Conservation (phyloP, 805 yeast genomes). For the Saturnispora ahearnii region DNA sequence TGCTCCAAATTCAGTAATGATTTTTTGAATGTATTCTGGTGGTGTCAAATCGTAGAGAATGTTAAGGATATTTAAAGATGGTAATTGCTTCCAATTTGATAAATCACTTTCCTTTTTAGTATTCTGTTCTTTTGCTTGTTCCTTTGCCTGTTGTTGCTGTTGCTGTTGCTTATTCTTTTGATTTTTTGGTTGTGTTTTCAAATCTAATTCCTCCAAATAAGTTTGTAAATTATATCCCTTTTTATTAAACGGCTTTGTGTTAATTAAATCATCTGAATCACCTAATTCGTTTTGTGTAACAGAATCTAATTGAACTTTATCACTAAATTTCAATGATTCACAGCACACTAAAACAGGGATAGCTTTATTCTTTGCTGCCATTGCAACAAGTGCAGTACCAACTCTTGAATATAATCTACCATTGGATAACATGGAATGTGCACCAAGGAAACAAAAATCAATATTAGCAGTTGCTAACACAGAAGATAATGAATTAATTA, state of each 20-base stretch:
- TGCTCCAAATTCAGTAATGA: conserved; percentile 92
- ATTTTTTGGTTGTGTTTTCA: conserved; percentile 14
- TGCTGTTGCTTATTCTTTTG: conserved; percentile 21
- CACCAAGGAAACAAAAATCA: conserved; percentile 87
- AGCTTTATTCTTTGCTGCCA: conserved; percentile 79
- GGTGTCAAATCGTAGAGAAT: conserved; percentile 93
- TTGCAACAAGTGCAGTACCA: conserved; percentile 89
- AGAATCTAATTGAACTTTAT: conserved; percentile 92
- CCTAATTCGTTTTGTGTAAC: conserved; percentile 89
- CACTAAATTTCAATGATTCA: conserved; percentile 89
- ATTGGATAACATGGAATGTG: conserved; percentile 93
- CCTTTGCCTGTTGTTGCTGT: conserved; percentile 15
- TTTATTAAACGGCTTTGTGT: conserved; percentile 47
- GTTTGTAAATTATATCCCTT: conserved; percentile 58
- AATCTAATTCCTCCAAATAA: conserved; percentile 40
- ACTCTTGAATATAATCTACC: conserved; percentile 90
- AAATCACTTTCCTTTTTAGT: conserved; percentile 34
- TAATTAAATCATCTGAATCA: conserved; percentile 63
- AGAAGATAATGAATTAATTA: conserved; percentile 71
- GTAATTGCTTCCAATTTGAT: conserved; percentile 54
- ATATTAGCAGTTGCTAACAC: conserved; percentile 63
- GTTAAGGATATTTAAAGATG: conserved; percentile 63
- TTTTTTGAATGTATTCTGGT: conserved; percentile 85
- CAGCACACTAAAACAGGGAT: conserved; percentile 94
- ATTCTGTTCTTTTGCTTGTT: conserved; percentile 15